Conservation (phyloP, 805 yeast genomes). For the Pichia thaimueangensis region DNA sequence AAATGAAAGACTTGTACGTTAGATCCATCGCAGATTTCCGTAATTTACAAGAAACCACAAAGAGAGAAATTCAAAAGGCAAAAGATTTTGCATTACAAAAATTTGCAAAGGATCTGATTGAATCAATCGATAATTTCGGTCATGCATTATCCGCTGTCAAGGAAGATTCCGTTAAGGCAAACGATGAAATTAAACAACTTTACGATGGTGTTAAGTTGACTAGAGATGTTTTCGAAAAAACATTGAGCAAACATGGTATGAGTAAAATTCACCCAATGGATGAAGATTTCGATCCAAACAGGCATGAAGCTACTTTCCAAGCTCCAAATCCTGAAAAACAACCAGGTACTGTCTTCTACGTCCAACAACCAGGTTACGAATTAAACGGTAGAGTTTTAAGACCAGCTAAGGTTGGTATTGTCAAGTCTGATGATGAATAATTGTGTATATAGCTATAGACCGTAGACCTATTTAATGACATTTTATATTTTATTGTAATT, state of each 20-base stretch:
- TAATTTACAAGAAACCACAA: slow-evolving; percentile 84
- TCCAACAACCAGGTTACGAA: slow-evolving; percentile 85
- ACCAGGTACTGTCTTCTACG: slow-evolving; percentile 88
- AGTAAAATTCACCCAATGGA: slow-evolving; percentile 77
- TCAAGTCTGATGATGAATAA: slow-evolving; percentile 42
- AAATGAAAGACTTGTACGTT: slow-evolving; percentile 74
- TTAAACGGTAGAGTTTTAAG: slow-evolving; percentile 83
- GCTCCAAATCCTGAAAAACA: slow-evolving; percentile 80
- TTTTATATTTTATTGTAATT: too few species aligned
- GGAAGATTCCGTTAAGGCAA: slow-evolving; percentile 50
- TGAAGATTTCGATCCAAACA: slow-evolving; percentile 82
- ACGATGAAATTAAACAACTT: slow-evolving; percentile 62
- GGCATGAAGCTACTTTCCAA: slow-evolving; percentile 90
- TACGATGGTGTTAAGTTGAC: slow-evolving; percentile 92
- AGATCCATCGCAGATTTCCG: slow-evolving; percentile 90
- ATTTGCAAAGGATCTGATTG: slow-evolving; percentile 84
- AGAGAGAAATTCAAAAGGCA: slow-evolving; percentile 80
- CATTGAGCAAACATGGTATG: slow-evolving; percentile 74
- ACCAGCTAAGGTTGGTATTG: slow-evolving; percentile 95
- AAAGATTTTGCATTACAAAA: slow-evolving; percentile 87
- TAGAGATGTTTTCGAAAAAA: slow-evolving; percentile 76
- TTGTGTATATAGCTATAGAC: too few species aligned
- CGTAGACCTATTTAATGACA: too few species aligned
- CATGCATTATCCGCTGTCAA: slow-evolving; percentile 74
- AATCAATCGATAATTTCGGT: slow-evolving; percentile 83